A percentile compares a stretch with the other conserved stretches of the same genome.
Evolutionary conservation across 2,329 filamentous ascomycete species (phyloP).

Genomic region (Clonostachys solani): DNA sequence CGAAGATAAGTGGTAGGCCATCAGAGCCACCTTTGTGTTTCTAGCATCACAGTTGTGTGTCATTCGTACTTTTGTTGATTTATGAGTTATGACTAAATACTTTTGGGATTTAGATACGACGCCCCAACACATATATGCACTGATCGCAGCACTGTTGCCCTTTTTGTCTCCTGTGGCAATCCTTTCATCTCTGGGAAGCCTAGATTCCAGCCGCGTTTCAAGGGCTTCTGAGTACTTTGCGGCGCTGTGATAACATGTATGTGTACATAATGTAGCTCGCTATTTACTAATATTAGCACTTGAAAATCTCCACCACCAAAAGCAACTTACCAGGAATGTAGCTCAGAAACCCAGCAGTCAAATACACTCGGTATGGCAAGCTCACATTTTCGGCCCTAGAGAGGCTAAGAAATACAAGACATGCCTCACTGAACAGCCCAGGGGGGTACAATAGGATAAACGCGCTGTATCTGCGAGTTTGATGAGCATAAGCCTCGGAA

Average conservation of each 20-base stretch:
- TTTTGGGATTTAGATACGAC: no score
- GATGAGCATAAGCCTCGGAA: no score
- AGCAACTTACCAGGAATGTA: constrained; percentile 4
- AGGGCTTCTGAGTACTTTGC: not conserved
- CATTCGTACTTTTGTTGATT: no score
- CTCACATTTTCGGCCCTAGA: not conserved
- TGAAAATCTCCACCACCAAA: not conserved
- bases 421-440: constrained; percentile 1
- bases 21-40: no score
- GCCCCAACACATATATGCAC: no score
- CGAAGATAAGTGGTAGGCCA: no score
- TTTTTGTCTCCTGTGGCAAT: no score
- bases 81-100: no score
- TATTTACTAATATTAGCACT: not conserved
- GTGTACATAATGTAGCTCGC: constrained; percentile 3
- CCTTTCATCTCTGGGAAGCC: no score
- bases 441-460: constrained; percentile 3
- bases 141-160: no score
- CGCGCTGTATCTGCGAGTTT: not conserved
- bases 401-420: constrained; percentile 1
- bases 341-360: constrained; percentile 1
- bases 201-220: no score
- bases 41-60: no score
- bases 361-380: not conserved
- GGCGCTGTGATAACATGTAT: constrained; percentile 4